Evolutionary conservation across 345 rosid genomes (phyloP).

Genomic region (Litchi chinensis): DNA sequence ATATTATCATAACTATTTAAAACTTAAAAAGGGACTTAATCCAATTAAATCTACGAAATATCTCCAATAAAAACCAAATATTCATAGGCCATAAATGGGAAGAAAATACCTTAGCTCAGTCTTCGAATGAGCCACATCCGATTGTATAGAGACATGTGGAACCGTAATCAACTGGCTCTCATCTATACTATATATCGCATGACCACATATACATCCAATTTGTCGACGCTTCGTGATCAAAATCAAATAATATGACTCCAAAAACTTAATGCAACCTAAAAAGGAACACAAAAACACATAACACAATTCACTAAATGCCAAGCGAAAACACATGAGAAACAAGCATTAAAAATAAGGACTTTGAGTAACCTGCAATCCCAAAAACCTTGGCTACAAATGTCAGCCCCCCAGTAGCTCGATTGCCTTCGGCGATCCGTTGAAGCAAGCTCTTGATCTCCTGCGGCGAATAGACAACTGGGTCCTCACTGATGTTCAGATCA

Average conservation of each 20-base stretch:
- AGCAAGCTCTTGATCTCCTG: conserved; percentile 87
- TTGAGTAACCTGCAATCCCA: conserved; percentile 84
- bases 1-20: neutral
- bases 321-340: neutral
- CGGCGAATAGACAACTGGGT: conserved; percentile 86
- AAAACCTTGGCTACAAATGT: conserved; percentile 76
- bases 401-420: conserved; percentile 91
- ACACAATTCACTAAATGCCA: neutral
- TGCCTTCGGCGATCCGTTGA: conserved; percentile 91
- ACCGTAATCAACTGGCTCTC: conserved; percentile 88
- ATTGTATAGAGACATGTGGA: conserved; percentile 84
- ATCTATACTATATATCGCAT: conserved; percentile 83
- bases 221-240: conserved; percentile 86
- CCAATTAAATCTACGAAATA: neutral
- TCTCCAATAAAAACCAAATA: neutral
- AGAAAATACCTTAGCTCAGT: conserved; percentile 76
- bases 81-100: conserved; percentile 14
- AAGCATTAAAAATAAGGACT: neutral
- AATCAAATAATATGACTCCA: conserved; percentile 93
- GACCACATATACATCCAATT: conserved; percentile 92
- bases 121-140: conserved; percentile 92
- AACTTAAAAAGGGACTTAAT: neutral
- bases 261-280: conserved; percentile 88
- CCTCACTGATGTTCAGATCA: conserved; percentile 93
- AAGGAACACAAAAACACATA: neutral